Percentiles rank a stretch among this genome's conserved stretches.
phyloP scores from a whole-genome alignment of 495 filamentous ascomycete species.

The Neurospora tetraspora region DNA sequence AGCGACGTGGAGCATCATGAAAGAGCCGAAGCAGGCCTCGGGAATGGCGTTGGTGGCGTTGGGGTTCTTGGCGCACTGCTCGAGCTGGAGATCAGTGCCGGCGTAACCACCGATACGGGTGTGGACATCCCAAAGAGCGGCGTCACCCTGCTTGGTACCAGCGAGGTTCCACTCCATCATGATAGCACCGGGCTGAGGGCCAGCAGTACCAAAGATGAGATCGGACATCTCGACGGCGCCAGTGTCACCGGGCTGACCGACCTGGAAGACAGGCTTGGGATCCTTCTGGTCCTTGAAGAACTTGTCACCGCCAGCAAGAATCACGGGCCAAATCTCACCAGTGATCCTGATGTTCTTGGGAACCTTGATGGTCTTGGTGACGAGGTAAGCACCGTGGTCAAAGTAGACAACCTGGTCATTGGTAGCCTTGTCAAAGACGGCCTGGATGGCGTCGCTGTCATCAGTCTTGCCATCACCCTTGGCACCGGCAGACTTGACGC shows the following conservation, averaged over 20 bases:
- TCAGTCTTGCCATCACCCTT: constrained; percentile 67
- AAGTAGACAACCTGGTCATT: constrained; percentile 72
- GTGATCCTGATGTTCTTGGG: constrained; percentile 71
- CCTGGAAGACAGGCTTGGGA: constrained; percentile 62
- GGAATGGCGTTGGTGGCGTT: constrained; percentile 42
- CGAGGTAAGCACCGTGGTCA: constrained; percentile 79
- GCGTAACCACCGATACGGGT: constrained; percentile 75
- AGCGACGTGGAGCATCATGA: constrained; percentile 76
- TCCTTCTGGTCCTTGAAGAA: constrained; percentile 61
- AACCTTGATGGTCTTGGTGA: constrained; percentile 75
- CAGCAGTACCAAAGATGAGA: constrained; percentile 70
- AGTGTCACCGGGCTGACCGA: constrained; percentile 68
- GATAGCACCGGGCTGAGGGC: constrained; percentile 72
- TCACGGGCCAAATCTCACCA: constrained; percentile 85
- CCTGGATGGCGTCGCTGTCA: constrained; percentile 62
- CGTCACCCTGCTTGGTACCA: constrained; percentile 52
- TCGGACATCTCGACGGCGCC: constrained; percentile 80
- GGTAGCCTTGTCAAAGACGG: constrained; percentile 51
- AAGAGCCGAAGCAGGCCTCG: constrained; percentile 58
- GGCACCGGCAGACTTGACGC: constrained; percentile 66
- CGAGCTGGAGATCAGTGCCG: constrained; percentile 69
- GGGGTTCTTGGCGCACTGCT: constrained; percentile 65
- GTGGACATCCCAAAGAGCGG: constrained; percentile 87
- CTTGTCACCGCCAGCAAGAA: constrained; percentile 64
- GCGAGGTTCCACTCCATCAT: constrained; percentile 87